A percentile compares a stretch with the other conserved stretches of the same genome.
Evolutionary conservation across 164 flowering plant genomes (phyloP).

Genomic region (Vitis rupestris): DNA sequence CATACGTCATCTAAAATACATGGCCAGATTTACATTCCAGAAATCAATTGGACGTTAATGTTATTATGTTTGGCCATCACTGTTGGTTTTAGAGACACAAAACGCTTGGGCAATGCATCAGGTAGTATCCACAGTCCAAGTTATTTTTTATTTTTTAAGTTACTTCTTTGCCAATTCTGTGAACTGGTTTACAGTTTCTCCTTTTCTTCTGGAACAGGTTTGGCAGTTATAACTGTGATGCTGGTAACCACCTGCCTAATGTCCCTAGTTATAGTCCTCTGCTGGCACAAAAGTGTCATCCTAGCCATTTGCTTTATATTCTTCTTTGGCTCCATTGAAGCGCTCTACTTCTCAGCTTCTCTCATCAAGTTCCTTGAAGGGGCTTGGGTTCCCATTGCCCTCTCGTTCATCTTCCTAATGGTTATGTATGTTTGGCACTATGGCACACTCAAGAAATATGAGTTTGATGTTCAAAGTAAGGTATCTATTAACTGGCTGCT

Average conservation of each 20-base stretch:
- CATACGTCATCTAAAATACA: constrained; percentile 26
- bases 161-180: background rate
- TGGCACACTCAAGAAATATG: constrained; percentile 66
- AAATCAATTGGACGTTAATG: constrained; percentile 30
- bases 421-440: constrained; percentile 71
- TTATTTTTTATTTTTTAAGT: background rate
- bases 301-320: constrained; percentile 49
- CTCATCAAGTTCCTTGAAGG: constrained; percentile 75
- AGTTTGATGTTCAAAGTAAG: constrained; percentile 71
- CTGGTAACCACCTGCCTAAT: constrained; percentile 75
- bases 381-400: constrained; percentile 78
- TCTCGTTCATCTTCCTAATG: constrained; percentile 47
- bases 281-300: constrained; percentile 56
- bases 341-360: constrained; percentile 75
- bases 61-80: constrained; percentile 24
- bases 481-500: constrained; percentile 69
- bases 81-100: constrained; percentile 28
- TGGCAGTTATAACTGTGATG: constrained; percentile 78
- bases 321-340: constrained; percentile 74
- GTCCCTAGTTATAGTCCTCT: constrained; percentile 69
- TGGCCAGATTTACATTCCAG: constrained; percentile 32
- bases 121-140: constrained; percentile 6
- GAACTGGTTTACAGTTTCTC: background rate
- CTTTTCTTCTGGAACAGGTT: constrained; percentile 37
- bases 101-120: constrained; percentile 24